Base-by-base conservation (phyloP, 164 flowering plant genomes). In the Cinnamomum micranthum region DNA sequence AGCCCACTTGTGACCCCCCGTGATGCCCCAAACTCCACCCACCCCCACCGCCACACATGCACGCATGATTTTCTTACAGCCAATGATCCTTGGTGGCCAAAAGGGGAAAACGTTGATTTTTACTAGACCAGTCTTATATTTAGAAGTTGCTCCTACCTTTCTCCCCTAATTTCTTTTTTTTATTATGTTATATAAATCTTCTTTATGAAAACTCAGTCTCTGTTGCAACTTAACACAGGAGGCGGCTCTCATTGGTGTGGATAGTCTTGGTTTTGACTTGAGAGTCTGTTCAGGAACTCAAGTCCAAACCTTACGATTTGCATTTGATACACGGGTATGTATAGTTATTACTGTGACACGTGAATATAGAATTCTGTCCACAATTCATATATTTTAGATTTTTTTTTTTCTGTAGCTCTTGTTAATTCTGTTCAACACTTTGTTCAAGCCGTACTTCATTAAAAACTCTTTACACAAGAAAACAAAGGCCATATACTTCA, bases 231-330 rank as follows among this genome's bases (percentile, higher is more conserved):
- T 35, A 64, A 75, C 73, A 68, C 89, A 94, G 98, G 98, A 94
- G 83, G 92, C 83, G 62, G 77, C 84, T 63, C 73, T 91, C 60
- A 83, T 86, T 72, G 89, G 89, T 50, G 80, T 94, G 50, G 98
- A 94, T 82, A 82, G 90, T 72, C 90, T 92, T 79, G 98, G 98
- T 52, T 87, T 91, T 72, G 95, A 91, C 79, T 74, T 92, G 78
- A 87, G 94, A 82, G 88, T 90, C 75, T 92, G 98, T 83, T 88
- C 97, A 2, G 96, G 91, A 78, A 88, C 88, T 33, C 97, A 92
- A 84, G 87, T 94, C 50, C 92, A 94, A 71, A 92, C 94, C 28
- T 82, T 94, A 83, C 87, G 98, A 60, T 90, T 91, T 79, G 81
- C 87, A 73, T 92, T 92, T 71, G 78, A 73, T 41, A 77, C 82